Evolutionary conservation across 768 basidiomycete genomes (phyloP).

Genomic region (Fibroporia radiculosa): DNA sequence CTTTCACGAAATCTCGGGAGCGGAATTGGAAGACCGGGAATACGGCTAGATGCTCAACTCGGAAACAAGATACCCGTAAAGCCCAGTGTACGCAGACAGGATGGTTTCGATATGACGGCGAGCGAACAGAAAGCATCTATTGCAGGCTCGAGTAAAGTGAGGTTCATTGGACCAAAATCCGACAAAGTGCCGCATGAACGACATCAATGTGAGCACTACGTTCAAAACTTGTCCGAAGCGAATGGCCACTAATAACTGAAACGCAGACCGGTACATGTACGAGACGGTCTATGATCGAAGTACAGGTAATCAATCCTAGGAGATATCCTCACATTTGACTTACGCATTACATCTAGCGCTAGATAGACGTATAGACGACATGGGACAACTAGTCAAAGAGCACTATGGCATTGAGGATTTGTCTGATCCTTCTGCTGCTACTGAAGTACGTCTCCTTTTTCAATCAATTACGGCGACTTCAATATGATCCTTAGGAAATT

Average conservation of each 20-base stretch:
- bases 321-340: background rate
- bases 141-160: conserved; percentile 23
- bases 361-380: conserved; percentile 83
- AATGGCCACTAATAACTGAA: conserved; percentile 4
- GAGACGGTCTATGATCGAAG: conserved; percentile 83
- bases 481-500: conserved; percentile 25
- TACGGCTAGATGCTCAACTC: background rate
- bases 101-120: conserved; percentile 8
- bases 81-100: conserved; percentile 6
- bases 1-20: conserved; percentile 8
- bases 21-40: conserved; percentile 7
- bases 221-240: background rate
- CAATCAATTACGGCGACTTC: background rate
- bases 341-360: conserved; percentile 44
- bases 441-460: conserved; percentile 33
- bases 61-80: conserved; percentile 4
- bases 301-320: conserved; percentile 43
- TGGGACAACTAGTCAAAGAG: conserved; percentile 62
- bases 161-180: conserved; percentile 23
- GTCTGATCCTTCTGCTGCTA: conserved; percentile 61
- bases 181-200: conserved; percentile 29
- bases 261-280: conserved; percentile 91
- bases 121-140: conserved; percentile 8
- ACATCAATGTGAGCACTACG: conserved; percentile 47
- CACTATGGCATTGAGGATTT: conserved; percentile 70